phyloP scores from a whole-genome alignment of 2,329 filamentous ascomycete species.

The Epichloe sylvatica region DNA sequence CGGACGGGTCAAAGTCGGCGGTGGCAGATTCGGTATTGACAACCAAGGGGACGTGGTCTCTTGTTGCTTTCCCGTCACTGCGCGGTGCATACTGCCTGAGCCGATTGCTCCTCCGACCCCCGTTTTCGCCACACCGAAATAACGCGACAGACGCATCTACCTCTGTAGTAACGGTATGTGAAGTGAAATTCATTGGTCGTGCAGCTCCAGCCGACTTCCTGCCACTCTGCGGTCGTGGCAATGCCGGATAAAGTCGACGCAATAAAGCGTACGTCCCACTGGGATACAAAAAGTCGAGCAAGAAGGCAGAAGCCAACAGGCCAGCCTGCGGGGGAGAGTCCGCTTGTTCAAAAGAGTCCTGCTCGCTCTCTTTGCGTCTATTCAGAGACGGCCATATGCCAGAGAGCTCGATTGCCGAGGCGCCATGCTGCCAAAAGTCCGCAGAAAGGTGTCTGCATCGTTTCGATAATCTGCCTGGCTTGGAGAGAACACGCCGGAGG shows the following conservation, averaged over 20 bases:
- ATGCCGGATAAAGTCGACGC: slow-evolving; percentile 22
- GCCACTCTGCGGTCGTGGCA: slow-evolving; percentile 13
- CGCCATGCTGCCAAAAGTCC: slow-evolving; percentile 42
- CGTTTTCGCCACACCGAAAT: neutral
- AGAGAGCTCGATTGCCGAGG: slow-evolving; percentile 33
- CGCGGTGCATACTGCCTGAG: neutral
- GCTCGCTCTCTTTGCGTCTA: slow-evolving; percentile 12
- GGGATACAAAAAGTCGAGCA: slow-evolving; percentile 45
- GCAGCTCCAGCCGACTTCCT: slow-evolving; percentile 5
- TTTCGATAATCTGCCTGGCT: slow-evolving; percentile 21
- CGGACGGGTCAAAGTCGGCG: neutral
- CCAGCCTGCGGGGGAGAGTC: slow-evolving; percentile 13
- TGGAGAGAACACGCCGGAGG: slow-evolving; percentile 37
- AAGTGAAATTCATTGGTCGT: slow-evolving; percentile 16
- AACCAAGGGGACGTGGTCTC: neutral
- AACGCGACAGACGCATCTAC: neutral
- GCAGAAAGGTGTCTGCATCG: slow-evolving; percentile 31
- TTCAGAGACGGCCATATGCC: slow-evolving; percentile 26
- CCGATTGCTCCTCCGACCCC: neutral
- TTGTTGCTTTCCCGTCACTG: neutral
- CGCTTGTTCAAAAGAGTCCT: slow-evolving; percentile 9
- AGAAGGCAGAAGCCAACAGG: slow-evolving; percentile 32
- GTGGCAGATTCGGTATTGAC: neutral
- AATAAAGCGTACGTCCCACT: slow-evolving; percentile 29
- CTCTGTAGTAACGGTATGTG: slow-evolving; percentile 9